Evolutionary conservation across 1,284 basidiomycete genomes (phyloP).

Genomic region (Cerrena zonata): DNA sequence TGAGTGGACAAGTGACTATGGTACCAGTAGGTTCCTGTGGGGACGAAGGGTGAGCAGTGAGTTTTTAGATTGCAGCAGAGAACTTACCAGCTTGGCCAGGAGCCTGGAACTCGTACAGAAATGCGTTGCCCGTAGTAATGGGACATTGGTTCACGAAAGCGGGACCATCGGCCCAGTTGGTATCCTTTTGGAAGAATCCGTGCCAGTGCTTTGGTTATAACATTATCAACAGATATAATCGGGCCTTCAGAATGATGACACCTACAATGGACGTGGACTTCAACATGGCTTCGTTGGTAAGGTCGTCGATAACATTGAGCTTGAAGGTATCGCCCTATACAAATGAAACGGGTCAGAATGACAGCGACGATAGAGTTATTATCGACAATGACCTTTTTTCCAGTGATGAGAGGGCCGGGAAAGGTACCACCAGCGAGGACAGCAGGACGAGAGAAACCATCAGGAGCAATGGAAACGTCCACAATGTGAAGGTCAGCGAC

Average conservation of each 20-base stretch:
- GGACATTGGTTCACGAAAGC: constrained; percentile 43
- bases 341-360: background rate
- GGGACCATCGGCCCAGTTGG: constrained; percentile 27
- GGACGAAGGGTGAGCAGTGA: constrained; percentile 21
- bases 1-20: constrained; percentile 20
- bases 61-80: constrained; percentile 22
- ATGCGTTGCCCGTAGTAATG: constrained; percentile 38
- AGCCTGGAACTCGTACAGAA: constrained; percentile 35
- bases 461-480: constrained; percentile 26
- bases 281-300: constrained; percentile 19
- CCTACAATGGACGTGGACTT: constrained; percentile 25
- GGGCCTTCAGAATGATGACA: background rate
- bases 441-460: constrained; percentile 23
- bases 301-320: constrained; percentile 20
- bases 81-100: constrained; percentile 27
- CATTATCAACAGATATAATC: background rate
- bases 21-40: constrained; percentile 20
- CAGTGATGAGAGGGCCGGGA: constrained; percentile 25
- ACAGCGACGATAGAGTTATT: background rate
- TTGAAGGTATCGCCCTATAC: constrained; percentile 23
- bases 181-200: constrained; percentile 26
- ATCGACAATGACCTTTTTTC: constrained; percentile 17
- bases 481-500: constrained; percentile 22
- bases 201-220: constrained; percentile 30
- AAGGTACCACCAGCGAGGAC: constrained; percentile 22